Evolutionary conservation across 1,284 basidiomycete species (phyloP).

Genomic region (Stygiomarasmius scandens): DNA sequence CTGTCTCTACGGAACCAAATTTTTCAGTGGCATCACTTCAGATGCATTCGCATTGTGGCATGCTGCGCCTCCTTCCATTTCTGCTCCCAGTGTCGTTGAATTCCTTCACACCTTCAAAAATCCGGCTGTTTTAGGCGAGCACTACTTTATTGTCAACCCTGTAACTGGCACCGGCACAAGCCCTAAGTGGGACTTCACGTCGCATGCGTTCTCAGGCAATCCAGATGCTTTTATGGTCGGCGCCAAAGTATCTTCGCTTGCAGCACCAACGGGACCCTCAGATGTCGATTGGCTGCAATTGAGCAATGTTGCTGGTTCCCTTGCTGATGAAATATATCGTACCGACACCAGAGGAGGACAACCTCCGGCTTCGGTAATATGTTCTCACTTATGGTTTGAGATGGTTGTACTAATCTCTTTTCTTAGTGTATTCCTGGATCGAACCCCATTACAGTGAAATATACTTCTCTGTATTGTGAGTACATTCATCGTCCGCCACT

Average conservation of each 20-base stretch:
- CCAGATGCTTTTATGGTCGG: constrained; percentile 51
- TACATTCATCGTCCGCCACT: background rate
- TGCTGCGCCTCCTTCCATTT: constrained; percentile 26
- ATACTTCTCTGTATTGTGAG: constrained; percentile 17
- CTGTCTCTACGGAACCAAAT: constrained; percentile 45
- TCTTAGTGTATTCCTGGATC: constrained; percentile 15
- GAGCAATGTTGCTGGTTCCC: constrained; percentile 44
- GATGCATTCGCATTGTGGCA: constrained; percentile 44
- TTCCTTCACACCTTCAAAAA: constrained; percentile 29
- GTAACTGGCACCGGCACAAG: constrained; percentile 44
- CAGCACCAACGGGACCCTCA: constrained; percentile 45
- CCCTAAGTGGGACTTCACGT: constrained; percentile 64
- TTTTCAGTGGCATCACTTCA: constrained; percentile 44
- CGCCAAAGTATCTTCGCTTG: constrained; percentile 42
- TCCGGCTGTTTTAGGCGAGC: constrained; percentile 48
- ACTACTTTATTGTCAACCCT: constrained; percentile 57
- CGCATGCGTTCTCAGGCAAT: constrained; percentile 38
- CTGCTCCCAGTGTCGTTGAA: constrained; percentile 40
- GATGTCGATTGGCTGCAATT: constrained; percentile 65
- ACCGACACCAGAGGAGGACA: constrained; percentile 64
- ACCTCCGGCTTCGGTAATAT: constrained; percentile 55
- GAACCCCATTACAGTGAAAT: constrained; percentile 9
- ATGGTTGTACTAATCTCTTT: background rate
- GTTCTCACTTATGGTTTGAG: background rate
- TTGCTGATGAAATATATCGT: constrained; percentile 58